Base-by-base conservation (phyloP, 1,139 yeast genomes). In the Hansenula sp. region DNA sequence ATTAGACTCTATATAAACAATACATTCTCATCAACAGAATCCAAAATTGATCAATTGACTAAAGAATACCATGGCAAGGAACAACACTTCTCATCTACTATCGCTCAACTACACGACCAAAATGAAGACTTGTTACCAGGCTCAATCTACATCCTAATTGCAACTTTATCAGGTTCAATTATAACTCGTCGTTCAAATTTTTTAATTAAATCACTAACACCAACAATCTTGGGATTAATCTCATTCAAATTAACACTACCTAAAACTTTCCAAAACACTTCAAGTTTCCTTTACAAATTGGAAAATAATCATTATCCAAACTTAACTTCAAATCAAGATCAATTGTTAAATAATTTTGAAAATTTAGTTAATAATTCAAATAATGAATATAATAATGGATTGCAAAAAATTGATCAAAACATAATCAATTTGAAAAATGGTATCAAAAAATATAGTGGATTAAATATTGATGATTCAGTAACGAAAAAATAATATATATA, bases 191-290 rank as follows among this genome's bases (percentile, higher is more conserved):
- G 82, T 57, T 76, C 88, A 49, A 78, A 81, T 40, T 48, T 84
- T 13, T 43, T 84, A 5, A 62, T 87, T 15, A 81, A 84, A 57
- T 67, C 76, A 4, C 51, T 78, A 1, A 71, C 81, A 12, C 98
- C 98, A 2, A 47, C 84, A 4, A 65, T 74, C 0, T 73, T 86
- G 41, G 96, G 96, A 15, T 54, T 78, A 17, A 76, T 74, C 12
- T 83, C 96, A 1, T 88, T 90, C 67, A 77, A 73, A 47, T 77
- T 81, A 63, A 83, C 85, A 53, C 72, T 91, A 55, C 99, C 99
- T 24, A 67, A 74, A 38, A 90, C 99, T 0, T 88, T 78, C 57
- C 61, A 62, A 35, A 89, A 87, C 61, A 80, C 91, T 10, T 68
- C 76, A 19, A 66, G 68, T 11, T 79, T 84, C 52, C 65, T 79